phyloP scores from a whole-genome alignment of 1,284 basidiomycete genomes.

The Tilletia walkeri region DNA sequence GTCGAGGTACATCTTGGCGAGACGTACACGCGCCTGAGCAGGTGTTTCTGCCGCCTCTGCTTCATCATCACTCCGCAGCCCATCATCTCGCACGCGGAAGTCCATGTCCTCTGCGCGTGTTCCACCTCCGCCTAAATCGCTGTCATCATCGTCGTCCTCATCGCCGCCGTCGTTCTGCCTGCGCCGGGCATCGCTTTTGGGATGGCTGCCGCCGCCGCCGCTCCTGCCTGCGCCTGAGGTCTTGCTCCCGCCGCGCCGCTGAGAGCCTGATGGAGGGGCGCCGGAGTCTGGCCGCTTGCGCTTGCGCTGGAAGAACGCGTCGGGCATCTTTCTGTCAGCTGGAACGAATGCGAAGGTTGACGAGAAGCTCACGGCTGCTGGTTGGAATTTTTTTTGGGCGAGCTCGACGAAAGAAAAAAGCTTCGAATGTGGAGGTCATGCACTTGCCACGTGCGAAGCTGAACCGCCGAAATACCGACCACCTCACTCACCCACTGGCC shows the following conservation, averaged over 20 bases:
- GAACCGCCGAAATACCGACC: no score
- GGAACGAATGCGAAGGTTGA: no score
- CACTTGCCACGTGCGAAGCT: no score
- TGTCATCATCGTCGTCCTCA: slow-evolving; percentile 27
- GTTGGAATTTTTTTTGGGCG: background rate
- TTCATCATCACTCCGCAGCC: slow-evolving; percentile 35
- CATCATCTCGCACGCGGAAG: slow-evolving; percentile 38
- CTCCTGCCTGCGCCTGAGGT: background rate
- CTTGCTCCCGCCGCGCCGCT: slow-evolving; percentile 10
- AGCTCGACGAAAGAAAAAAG: background rate
- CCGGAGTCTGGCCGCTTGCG: slow-evolving; percentile 40
- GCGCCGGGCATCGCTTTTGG: slow-evolving; percentile 13
- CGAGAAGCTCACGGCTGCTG: no score
- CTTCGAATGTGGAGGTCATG: background rate
- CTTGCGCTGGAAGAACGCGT: slow-evolving; percentile 56
- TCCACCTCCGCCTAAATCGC: slow-evolving; percentile 26
- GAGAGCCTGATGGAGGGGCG: background rate
- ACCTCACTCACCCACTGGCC: no score
- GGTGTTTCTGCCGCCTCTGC: slow-evolving; percentile 67
- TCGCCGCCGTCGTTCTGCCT: slow-evolving; percentile 15
- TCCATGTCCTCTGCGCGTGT: slow-evolving; percentile 40
- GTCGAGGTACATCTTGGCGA: slow-evolving; percentile 87
- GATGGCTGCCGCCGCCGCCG: background rate
- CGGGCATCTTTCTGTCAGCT: slow-evolving; percentile 37
- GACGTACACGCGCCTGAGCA: slow-evolving; percentile 83